A percentile compares a stretch with the other conserved stretches of the same genome.
phyloP scores from a whole-genome alignment of 129 eudicot genomes.

The Daucus carota region DNA sequence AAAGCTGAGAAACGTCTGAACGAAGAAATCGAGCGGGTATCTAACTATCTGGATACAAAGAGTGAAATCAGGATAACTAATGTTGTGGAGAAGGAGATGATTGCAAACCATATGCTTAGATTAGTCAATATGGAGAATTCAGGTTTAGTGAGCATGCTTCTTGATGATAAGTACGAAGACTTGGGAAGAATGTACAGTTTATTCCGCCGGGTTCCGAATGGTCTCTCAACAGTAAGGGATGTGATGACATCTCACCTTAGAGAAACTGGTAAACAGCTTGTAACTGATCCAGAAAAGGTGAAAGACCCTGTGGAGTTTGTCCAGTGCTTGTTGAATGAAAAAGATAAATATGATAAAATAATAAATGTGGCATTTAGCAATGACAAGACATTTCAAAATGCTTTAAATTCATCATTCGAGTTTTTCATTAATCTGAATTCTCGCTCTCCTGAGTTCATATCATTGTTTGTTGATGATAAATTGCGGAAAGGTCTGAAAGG shows the following conservation, averaged over 20 bases:
- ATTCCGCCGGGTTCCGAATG: slow-evolving; percentile 48
- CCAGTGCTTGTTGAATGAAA: slow-evolving; percentile 49
- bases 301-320: slow-evolving; percentile 80
- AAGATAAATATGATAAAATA: slow-evolving; percentile 49
- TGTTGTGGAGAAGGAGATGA: slow-evolving; percentile 83
- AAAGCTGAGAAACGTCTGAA: slow-evolving; percentile 67
- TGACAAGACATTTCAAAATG: slow-evolving; percentile 73
- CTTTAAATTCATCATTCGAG: slow-evolving; percentile 69
- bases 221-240: slow-evolving; percentile 44
- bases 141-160: slow-evolving; percentile 69
- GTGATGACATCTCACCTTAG: slow-evolving; percentile 67
- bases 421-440: slow-evolving; percentile 54
- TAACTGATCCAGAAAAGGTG: slow-evolving; percentile 64
- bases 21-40: slow-evolving; percentile 78
- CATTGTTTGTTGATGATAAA: slow-evolving; percentile 73
- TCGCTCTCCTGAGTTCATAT: slow-evolving; percentile 64
- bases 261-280: slow-evolving; percentile 69
- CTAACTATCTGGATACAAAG: slow-evolving; percentile 52
- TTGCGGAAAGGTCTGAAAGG: slow-evolving; percentile 68
- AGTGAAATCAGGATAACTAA: slow-evolving; percentile 56
- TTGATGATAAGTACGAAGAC: slow-evolving; percentile 63
- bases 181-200: slow-evolving; percentile 61
- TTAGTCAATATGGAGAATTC: slow-evolving; percentile 76
- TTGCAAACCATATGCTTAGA: slow-evolving; percentile 68
- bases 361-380: slow-evolving; percentile 54